Percentiles rank a stretch among this genome's conserved stretches.
These are phyloP conservation scores for Tilletia walkeri DNA, from an alignment of 1,284 basidiomycete species.

Conservation along the genomic window DNA sequence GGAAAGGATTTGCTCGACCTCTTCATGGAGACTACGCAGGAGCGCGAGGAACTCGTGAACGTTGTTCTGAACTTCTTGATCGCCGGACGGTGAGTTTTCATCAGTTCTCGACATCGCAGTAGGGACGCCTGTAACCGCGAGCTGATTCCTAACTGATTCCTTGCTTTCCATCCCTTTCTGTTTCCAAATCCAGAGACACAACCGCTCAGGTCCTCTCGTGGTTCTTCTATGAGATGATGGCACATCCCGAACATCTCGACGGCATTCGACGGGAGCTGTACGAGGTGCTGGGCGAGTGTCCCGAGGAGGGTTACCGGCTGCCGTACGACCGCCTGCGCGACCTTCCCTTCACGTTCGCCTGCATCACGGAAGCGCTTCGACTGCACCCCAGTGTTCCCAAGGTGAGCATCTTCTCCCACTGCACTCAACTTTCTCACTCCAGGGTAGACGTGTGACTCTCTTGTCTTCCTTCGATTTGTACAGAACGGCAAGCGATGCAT, in stretches of 20 bases:
- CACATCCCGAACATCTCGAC: conserved; percentile 27
- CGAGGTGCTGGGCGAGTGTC: conserved; percentile 28
- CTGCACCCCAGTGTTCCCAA: conserved; percentile 48
- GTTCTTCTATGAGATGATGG: too few species aligned
- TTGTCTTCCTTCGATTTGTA: background rate
- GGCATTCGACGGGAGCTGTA: conserved; percentile 34
- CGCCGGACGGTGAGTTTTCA: conserved; percentile 25
- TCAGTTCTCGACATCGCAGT: too few species aligned
- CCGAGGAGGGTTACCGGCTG: conserved; percentile 24
- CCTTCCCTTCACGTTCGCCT: conserved; percentile 38
- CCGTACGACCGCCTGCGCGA: conserved; percentile 1
- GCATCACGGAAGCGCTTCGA: conserved; percentile 40
- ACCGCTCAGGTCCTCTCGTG: conserved; percentile 32
- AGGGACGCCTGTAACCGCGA: too few species aligned
- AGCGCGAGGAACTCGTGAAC: conserved; percentile 48
- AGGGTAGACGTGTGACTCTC: too few species aligned
- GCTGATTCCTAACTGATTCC: too few species aligned
- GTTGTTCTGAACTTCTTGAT: conserved; percentile 46
- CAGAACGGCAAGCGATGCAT: conserved; percentile 40
- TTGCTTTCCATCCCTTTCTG: too few species aligned
- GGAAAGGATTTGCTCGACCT: conserved; percentile 56
- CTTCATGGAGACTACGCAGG: conserved; percentile 57
- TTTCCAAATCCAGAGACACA: conserved; percentile 26
- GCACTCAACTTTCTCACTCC: too few species aligned
- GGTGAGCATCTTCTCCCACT: conserved; percentile 23